phyloP scores from a whole-genome alignment of 2,329 filamentous ascomycete genomes.

The Arthrinium phaeospermum region DNA sequence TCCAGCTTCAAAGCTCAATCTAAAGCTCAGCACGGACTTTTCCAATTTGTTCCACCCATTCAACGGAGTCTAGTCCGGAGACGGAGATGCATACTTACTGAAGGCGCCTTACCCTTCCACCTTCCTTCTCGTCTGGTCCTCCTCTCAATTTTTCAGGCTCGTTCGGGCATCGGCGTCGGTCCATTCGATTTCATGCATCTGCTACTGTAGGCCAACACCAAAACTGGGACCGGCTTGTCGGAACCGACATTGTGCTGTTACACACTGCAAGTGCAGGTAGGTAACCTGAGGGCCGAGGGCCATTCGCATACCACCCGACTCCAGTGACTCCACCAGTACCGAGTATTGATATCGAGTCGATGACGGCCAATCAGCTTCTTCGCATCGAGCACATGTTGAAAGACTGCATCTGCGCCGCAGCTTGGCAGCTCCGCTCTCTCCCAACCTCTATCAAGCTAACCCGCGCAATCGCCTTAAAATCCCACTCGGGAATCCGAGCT shows the following conservation, averaged over 20 bases:
- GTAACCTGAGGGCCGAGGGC: neutral
- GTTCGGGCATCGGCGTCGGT: neutral
- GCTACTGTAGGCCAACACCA: neutral
- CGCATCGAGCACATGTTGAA: neutral
- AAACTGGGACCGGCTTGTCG: neutral
- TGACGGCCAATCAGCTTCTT: slow-evolving; percentile 9
- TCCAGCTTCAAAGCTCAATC: slow-evolving; percentile 14
- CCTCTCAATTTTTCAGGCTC: neutral
- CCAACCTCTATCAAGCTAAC: neutral
- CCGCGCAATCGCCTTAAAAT: neutral
- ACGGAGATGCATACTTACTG: neutral
- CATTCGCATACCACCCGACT: neutral
- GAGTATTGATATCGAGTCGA: neutral
- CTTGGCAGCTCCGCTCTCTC: slow-evolving; percentile 8
- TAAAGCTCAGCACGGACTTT: neutral
- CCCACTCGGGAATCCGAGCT: neutral
- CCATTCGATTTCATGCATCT: neutral
- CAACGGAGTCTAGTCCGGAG: neutral
- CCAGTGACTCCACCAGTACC: too few species aligned
- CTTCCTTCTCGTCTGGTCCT: neutral
- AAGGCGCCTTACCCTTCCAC: too few species aligned
- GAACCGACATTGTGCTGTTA: slow-evolving; percentile 7
- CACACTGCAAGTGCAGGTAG: neutral
- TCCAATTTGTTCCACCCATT: neutral
- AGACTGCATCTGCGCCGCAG: neutral